phyloP scores from a whole-genome alignment of 1,284 basidiomycete species.

The Malassezia brasiliensis region DNA sequence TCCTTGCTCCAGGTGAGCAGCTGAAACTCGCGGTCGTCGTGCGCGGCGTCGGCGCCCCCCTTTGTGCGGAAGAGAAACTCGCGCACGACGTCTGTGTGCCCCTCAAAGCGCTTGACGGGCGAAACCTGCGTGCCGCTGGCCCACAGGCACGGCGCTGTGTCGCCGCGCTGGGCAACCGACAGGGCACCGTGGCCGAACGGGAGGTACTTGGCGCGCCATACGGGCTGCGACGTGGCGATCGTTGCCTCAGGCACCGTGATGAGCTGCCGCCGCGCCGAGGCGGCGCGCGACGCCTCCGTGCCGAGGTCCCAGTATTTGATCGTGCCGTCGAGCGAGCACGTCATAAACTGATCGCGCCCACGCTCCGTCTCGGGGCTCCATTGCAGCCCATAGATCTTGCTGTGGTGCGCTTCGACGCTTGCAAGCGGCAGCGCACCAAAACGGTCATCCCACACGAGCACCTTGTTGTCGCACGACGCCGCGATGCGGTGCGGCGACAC shows the following conservation, averaged over 20 bases:
- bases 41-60: slow-evolving; percentile 50
- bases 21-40: slow-evolving; percentile 44
- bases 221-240: slow-evolving; percentile 72
- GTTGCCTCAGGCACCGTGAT: slow-evolving; percentile 47
- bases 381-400: slow-evolving; percentile 46
- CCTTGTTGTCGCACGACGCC: slow-evolving; percentile 39
- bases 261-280: slow-evolving; percentile 32
- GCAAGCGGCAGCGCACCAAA: slow-evolving; percentile 34
- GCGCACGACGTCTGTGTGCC: slow-evolving; percentile 85
- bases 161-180: slow-evolving; percentile 79
- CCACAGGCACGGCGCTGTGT: slow-evolving; percentile 77
- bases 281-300: slow-evolving; percentile 24
- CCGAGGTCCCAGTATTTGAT: slow-evolving; percentile 45
- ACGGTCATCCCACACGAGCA: slow-evolving; percentile 46
- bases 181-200: slow-evolving; percentile 86
- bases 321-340: slow-evolving; percentile 43
- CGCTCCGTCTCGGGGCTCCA: slow-evolving; percentile 36
- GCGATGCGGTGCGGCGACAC: slow-evolving; percentile 28
- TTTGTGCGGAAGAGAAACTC: slow-evolving; percentile 89
- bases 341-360: slow-evolving; percentile 40
- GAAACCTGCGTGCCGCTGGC: slow-evolving; percentile 52
- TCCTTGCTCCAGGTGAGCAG: slow-evolving; percentile 96
- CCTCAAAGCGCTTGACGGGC: slow-evolving; percentile 70
- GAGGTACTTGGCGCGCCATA: slow-evolving; percentile 84
- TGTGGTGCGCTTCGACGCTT: slow-evolving; percentile 40